These are phyloP conservation scores for Raphanus sativus DNA, from an alignment of 345 rosid species.

Conservation along the genomic window DNA sequence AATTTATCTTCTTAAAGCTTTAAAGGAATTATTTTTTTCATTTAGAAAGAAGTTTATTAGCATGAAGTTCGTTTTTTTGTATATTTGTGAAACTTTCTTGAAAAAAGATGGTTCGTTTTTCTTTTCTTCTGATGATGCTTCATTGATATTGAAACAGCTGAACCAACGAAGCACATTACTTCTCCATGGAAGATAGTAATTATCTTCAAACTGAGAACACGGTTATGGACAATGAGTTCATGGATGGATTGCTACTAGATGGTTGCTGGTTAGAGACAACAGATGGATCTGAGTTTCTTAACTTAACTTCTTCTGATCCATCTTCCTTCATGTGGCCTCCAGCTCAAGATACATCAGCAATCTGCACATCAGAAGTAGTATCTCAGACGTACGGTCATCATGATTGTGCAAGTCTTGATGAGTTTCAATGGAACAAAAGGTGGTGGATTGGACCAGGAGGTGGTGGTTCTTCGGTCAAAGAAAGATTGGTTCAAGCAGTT, in stretches of 20 bases:
- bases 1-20: slow-evolving; percentile 8
- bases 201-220: slow-evolving; percentile 46
- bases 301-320: slow-evolving; percentile 51
- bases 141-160: slow-evolving; percentile 4
- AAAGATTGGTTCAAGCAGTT: slow-evolving; percentile 69
- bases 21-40: not conserved
- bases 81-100: not conserved
- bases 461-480: slow-evolving; percentile 52
- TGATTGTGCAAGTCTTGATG: slow-evolving; percentile 36
- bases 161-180: not conserved
- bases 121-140: slow-evolving; percentile 23
- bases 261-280: slow-evolving; percentile 93
- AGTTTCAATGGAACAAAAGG: slow-evolving; percentile 40
- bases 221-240: slow-evolving; percentile 63
- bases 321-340: slow-evolving; percentile 51
- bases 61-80: not conserved
- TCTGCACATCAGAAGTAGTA: slow-evolving; percentile 26
- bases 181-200: slow-evolving; percentile 55
- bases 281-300: slow-evolving; percentile 75
- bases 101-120: slow-evolving; percentile 9
- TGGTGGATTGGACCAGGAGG: slow-evolving; percentile 79
- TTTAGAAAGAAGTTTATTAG: no score
- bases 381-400: slow-evolving; percentile 42
- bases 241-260: slow-evolving; percentile 75
- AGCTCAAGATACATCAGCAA: slow-evolving; percentile 32